Base-by-base conservation (phyloP, 2,329 filamentous ascomycete genomes). In the Neurospora crassa region DNA sequence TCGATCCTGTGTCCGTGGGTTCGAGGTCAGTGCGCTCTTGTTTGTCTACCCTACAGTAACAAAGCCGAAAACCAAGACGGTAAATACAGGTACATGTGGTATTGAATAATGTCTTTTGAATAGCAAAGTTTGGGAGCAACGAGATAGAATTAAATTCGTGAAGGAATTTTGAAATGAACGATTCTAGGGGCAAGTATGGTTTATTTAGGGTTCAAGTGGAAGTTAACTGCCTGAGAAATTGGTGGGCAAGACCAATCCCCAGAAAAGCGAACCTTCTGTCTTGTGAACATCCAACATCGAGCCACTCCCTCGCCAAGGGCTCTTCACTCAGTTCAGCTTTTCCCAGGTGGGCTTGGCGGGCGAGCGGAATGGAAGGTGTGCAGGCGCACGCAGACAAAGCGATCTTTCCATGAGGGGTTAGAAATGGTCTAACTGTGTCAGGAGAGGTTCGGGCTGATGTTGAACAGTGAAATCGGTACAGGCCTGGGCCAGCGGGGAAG, bases 401-500 rank as follows among this genome's bases (percentile, higher is more conserved):
- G 37, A 40, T 2, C 37, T 40, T 40, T 40, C 10, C 37, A 40
- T 11, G 29, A 4, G 29, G 2, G 37, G 34, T 37, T 37, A 8
- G 34, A 37, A 37, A 37, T 37, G 34, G 34, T 3, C 34, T 24
- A 24, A 24, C 24, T 3, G 29, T 29, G 29, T 29, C 29, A 29
- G 29, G 3, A 29, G 29, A 29, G 29, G 29, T 29, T 29, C 29
- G 29, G 29, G 29, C 29, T 29, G 29, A 29, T 29, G 29, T 29
- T 1, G 29, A 29, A 3, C 4, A 29, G 29, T 29, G 29, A 29
- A 29, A 29, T 29, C 29, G 29, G 29, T 29, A 37, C 34, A 3
- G 1, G 34, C 34, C 34, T 37, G 34, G 34, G 34, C 34, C 37
- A 47, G 75, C 71, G 69, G 71, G 70, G 72, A 73, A 29, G 53